Evolutionary conservation across 495 filamentous ascomycete species (phyloP).

Genomic region (Barbatosphaeria neglecta): DNA sequence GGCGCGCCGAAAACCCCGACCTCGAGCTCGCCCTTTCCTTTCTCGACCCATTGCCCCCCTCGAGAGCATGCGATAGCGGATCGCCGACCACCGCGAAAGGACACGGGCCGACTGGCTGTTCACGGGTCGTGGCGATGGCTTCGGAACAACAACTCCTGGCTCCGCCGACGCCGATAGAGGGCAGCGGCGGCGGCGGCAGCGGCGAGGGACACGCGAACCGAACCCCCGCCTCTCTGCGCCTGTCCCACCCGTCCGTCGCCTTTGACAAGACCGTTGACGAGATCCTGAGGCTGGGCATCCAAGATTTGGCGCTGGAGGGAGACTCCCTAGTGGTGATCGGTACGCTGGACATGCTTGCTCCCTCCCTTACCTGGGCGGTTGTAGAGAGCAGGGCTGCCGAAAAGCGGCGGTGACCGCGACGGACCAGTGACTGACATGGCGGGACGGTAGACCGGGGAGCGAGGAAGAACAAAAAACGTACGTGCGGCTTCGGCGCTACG

Average conservation of each 20-base stretch:
- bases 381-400: background rate
- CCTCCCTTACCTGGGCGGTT: background rate
- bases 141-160: background rate
- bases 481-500: background rate
- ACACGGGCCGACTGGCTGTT: background rate
- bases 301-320: background rate
- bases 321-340: background rate
- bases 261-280: background rate
- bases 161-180: background rate
- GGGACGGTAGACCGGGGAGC: background rate
- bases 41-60: no score
- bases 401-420: background rate
- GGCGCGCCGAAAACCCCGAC: no score
- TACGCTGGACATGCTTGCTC: background rate
- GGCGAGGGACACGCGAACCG: background rate
- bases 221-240: background rate
- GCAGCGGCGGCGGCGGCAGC: background rate
- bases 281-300: background rate
- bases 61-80: background rate
- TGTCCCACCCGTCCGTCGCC: background rate
- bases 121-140: background rate
- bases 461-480: background rate
- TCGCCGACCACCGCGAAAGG: background rate
- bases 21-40: no score
- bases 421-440: background rate